Base-by-base conservation (phyloP, 2,329 filamentous ascomycete species). In the Phoma sp. region DNA sequence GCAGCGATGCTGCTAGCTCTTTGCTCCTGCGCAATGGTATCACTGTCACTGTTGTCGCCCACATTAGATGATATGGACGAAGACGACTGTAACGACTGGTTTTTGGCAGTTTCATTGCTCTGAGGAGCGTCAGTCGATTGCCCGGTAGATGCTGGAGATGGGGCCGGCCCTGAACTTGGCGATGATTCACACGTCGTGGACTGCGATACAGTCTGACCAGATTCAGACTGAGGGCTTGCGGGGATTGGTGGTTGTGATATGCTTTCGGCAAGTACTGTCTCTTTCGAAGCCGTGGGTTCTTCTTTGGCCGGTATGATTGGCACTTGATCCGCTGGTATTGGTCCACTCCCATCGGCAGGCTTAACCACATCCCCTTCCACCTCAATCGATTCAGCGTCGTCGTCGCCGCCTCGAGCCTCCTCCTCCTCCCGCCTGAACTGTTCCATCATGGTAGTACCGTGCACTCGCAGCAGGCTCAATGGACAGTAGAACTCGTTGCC, bases 401-500 rank as follows among this genome's bases (percentile, higher is more conserved):
- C 84, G 14, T 84, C 78, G 10, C 85, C 83, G 1, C 76, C 80
- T 29, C 81, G 78, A 15, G 82, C 79, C 33, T 82, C 79, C 60
- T 96, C 91, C 51, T 90, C 88, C 49, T 96, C 90, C 70, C 93
- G 92, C 79, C 90, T 91, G 51, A 93, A 93, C 72, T 99, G 92
- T 66, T 98, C 86, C 87, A 99, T 90, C 80, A 96, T 95, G 0
- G 93, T 89, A 17, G 87, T 96, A 6, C 95, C 95, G 75, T 99
- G 95, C 5, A 99, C 90, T 48, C 95, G 86, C 47, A 99, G 80
- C 15, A 99, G 77, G 56, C 93, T 97, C 14, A 99, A 80, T 0
- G 95, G 95, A 68, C 95, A 99, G 73, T 96, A 99, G 73, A 91
- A 99, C 72, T 99, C 95, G 65, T 93, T 96, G 7, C 95, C 95